A percentile compares a stretch with the other conserved stretches of the same genome.
phyloP scores from a whole-genome alignment of 2,329 filamentous ascomycete genomes.

The Arthrinium phaeospermum region DNA sequence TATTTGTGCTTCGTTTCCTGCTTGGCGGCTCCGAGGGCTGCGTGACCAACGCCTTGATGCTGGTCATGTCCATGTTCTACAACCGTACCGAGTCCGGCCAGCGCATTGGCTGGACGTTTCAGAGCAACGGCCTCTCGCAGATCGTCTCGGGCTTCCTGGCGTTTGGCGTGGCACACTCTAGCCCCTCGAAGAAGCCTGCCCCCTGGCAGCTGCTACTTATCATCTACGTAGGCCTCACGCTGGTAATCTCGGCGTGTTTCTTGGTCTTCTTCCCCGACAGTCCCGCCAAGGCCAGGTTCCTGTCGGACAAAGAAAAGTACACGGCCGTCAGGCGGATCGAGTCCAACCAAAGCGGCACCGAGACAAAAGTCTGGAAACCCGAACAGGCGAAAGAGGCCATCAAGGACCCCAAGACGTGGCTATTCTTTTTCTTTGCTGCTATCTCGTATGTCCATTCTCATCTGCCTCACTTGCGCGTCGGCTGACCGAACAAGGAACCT shows the following conservation, averaged over 20 bases:
- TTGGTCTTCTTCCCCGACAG: slow-evolving; percentile 21
- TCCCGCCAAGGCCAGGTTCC: slow-evolving; percentile 20
- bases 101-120: slow-evolving; percentile 22
- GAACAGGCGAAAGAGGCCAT: slow-evolving; percentile 21
- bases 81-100: slow-evolving; percentile 22
- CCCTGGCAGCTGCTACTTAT: slow-evolving; percentile 22
- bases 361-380: slow-evolving; percentile 22
- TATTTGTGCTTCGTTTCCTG: slow-evolving; percentile 21
- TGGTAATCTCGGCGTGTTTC: neutral
- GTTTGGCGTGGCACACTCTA: slow-evolving; percentile 21
- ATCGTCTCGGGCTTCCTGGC: slow-evolving; percentile 19
- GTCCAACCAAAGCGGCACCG: slow-evolving; percentile 22
- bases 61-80: slow-evolving; percentile 23
- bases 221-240: slow-evolving; percentile 19
- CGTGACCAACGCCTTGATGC: slow-evolving; percentile 20
- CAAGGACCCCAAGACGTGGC: slow-evolving; percentile 21
- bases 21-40: slow-evolving; percentile 21
- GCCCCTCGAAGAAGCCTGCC: neutral
- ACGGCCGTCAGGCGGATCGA: slow-evolving; percentile 20
- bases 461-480: too few relatives aligned
- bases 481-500: slow-evolving; percentile 12
- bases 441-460: slow-evolving; percentile 2
- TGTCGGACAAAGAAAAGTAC: slow-evolving; percentile 19
- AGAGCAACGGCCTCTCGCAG: slow-evolving; percentile 18
- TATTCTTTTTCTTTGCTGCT: slow-evolving; percentile 22